phyloP scores from a whole-genome alignment of 2,329 filamentous ascomycete species.

The Colletotrichum lentis region DNA sequence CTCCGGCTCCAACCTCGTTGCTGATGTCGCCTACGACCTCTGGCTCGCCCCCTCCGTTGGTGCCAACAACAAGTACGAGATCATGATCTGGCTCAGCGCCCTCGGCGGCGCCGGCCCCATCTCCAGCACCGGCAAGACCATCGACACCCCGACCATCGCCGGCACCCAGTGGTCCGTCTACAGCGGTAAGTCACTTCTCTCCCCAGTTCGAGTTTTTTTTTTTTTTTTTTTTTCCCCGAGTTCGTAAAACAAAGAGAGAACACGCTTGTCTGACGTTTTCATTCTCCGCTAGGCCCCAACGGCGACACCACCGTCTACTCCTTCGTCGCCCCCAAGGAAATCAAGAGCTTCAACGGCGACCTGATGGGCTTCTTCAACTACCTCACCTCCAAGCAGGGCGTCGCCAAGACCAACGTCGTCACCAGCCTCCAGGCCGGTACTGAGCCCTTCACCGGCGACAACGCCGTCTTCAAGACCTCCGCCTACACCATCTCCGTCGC shows the following conservation, averaged over 20 bases:
- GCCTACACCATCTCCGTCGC: conserved; percentile 29
- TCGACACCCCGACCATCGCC: conserved; percentile 63
- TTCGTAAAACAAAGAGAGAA: too few relatives aligned
- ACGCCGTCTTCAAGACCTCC: conserved; percentile 43
- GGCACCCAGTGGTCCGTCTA: conserved; percentile 64
- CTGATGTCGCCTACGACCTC: conserved; percentile 67
- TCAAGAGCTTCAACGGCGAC: conserved; percentile 63
- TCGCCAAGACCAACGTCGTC: conserved; percentile 60
- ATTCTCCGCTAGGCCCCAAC: conserved; percentile 55
- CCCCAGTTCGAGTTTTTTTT: background rate
- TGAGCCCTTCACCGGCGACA: conserved; percentile 62
- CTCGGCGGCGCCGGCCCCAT: conserved; percentile 42
- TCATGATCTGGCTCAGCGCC: conserved; percentile 43
- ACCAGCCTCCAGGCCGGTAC: conserved; percentile 63
- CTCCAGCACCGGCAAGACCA: conserved; percentile 57
- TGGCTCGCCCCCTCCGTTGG: conserved; percentile 60
- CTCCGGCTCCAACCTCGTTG: conserved; percentile 57
- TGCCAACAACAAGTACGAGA: conserved; percentile 55
- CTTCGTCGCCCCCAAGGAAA: conserved; percentile 51
- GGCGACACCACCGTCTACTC: conserved; percentile 66
- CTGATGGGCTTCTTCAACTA: conserved; percentile 64
- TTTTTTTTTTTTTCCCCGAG: too few relatives aligned
- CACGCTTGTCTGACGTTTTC: background rate
- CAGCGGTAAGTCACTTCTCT: conserved; percentile 27
- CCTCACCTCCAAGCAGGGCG: conserved; percentile 55